Evolutionary conservation across 495 filamentous ascomycete genomes (phyloP), one percentile per base, ranked within the genome.

Genomic region (Daldinia vernicosa): DNA sequence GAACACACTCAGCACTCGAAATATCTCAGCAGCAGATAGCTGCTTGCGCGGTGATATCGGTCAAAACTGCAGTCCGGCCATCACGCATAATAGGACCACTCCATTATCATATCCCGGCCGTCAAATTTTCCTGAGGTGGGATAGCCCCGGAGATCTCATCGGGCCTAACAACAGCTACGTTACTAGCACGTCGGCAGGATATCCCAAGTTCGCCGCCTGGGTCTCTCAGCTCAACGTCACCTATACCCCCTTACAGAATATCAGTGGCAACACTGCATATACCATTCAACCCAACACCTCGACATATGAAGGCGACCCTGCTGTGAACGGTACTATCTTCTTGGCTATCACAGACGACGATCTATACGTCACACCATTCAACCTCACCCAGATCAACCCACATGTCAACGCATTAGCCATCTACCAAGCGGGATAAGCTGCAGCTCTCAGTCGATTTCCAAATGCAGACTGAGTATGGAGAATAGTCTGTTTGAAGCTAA

Each of bases 121-220:
- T 17, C 81, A 88, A 75, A 87, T 97, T 1, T 84, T 84, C 60
- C 81, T 97, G 30, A 51, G 82, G 45, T 97, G 92, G 92, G 92
- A 96, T 19, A 75, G 69, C 0, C 89, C 93, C 0, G 94, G 93
- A 0, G 76, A 85, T 66, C 63, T 79, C 3, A 87, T 94, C 11
- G 93, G 94, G 1, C 93, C 93, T 1, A 94, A 97, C 75, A 91
- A 91, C 75, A 89, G 84, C 71, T 97, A 97, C 74, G 72, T 93
- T 19, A 97, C 94, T 0, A 80, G 85, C 6, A 83, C 82, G 0
- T 77, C 67, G 0, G 92, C 90, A 4, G 85, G 86, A 1, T 66
- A 74, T 3, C 90, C 92, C 0, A 76, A 77, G 43, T 97, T 85
- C 40, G 94, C 94, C 1, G 86, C 86, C 0, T 97, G 92, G 93